Base-by-base conservation (phyloP, 2,329 filamentous ascomycete genomes). In the Acrocalymma vagum region DNA sequence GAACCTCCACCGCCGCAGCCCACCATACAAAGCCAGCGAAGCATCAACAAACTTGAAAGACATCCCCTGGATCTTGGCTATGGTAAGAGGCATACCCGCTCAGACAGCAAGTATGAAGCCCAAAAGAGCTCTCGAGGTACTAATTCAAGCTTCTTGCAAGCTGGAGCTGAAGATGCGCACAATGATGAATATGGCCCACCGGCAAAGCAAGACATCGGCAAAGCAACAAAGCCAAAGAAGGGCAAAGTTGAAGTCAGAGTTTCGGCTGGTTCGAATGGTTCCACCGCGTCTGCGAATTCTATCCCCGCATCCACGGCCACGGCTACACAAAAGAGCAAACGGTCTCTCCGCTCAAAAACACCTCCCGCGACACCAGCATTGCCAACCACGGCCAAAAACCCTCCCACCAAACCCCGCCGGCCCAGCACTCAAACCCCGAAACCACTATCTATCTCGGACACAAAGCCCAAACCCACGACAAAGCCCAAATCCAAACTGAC, bases 71-170 rank as follows among this genome's bases (percentile, higher is more conserved):
- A 48, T 10, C n/a, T 44, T 5, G 29, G 9, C 23, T 48, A 51
- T 20, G 48, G 43, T 21, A 51, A 48, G 35, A 34, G 48, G 13
- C 42, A 42, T 11, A 51, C 47, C 2, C 32, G 47, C 3, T 23
- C 39, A 3, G 47, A 51, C 16, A 42, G 38, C 8, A 29, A 31
- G 13, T 22, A 16, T n/a, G 29, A 33, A 15, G 17, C 11, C 4
- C 18, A 22, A 22, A 36, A 28, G 27, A 34, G 28, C 3, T 9
- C 7, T 13, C 11, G 8, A 9, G 17, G 15, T 20, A 28, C 28
- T 32, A 34, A 28, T 14, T 17, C 28, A 10, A 26, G 10, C 16
- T 14, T 13, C 9, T 10, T 27, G 18, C 8, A 39, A 36, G 36
- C 30, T 9, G 10, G 14, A 31, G 21, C 8, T 16, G 8, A 25